Evolutionary conservation across 2,329 filamentous ascomycete genomes (phyloP).

Genomic region (Aureobasidium mangrovei): DNA sequence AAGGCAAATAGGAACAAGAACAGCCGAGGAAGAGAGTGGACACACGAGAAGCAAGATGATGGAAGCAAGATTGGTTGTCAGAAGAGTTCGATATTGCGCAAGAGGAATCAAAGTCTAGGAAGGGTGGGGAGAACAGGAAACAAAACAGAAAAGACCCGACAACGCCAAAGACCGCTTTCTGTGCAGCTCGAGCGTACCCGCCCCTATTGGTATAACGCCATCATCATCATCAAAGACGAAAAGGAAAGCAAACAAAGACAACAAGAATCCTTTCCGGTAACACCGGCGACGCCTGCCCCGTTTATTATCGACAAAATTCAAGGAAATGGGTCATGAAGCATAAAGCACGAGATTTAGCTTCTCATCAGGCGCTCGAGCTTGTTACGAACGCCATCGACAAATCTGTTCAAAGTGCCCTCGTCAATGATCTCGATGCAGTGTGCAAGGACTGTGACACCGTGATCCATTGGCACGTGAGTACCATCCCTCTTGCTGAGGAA

Average conservation of each 20-base stretch:
- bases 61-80: background rate
- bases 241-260: background rate
- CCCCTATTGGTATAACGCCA: background rate
- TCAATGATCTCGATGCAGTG: constrained; percentile 47
- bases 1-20: background rate
- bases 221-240: background rate
- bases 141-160: background rate
- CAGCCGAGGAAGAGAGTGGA: background rate
- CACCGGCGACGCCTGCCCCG: background rate
- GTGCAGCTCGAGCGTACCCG: background rate
- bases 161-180: background rate
- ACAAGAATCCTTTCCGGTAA: background rate
- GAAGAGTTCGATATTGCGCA: constrained; percentile 3
- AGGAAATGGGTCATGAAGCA: background rate
- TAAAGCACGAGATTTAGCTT: constrained; percentile 18
- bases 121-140: background rate
- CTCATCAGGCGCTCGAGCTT: constrained; percentile 42
- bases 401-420: constrained; percentile 43
- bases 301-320: constrained; percentile 2
- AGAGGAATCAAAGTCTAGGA: background rate
- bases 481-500: constrained; percentile 44
- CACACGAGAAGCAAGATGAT: background rate
- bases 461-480: constrained; percentile 38
- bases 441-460: constrained; percentile 40
- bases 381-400: constrained; percentile 46